phyloP scores from a whole-genome alignment of 23 red algal species.

The Agarophyton chilense region DNA sequence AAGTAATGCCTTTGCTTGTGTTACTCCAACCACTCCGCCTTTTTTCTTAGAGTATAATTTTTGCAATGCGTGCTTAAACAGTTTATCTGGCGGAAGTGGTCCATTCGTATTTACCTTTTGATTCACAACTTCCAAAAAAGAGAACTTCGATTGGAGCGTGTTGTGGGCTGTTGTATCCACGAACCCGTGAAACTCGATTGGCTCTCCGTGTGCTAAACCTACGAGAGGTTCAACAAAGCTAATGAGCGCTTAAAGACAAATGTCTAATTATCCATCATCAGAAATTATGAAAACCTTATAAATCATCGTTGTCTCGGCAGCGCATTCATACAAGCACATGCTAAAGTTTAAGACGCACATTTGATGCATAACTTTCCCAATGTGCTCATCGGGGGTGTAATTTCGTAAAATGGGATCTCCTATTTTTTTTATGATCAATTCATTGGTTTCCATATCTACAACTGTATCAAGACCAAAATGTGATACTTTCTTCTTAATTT shows the following conservation, averaged over 20 bases:
- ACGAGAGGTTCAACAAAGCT: not conserved
- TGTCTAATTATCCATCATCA: not conserved
- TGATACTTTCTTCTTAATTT: conserved; percentile 39
- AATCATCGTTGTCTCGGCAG: not conserved
- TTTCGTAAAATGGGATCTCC: conserved; percentile 5
- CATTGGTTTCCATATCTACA: not conserved
- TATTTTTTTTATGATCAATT: not conserved
- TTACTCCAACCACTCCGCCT: conserved; percentile 2
- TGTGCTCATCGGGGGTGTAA: conserved; percentile 8
- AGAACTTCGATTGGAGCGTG: not conserved
- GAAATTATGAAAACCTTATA: conserved; percentile 14
- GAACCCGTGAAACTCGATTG: not conserved
- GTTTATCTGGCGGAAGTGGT: not conserved
- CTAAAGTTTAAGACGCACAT: not conserved
- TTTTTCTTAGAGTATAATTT: conserved; percentile 31
- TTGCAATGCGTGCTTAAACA: conserved; percentile 29
- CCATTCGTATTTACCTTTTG: not conserved
- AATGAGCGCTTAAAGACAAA: not conserved
- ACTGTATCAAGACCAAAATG: not conserved
- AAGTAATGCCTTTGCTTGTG: not conserved
- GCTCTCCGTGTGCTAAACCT: not conserved
- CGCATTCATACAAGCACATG: not conserved
- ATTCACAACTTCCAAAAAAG: conserved; percentile 4
- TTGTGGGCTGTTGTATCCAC: not conserved
- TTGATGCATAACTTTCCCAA: conserved; percentile 34